These are phyloP conservation scores for Pseudonitzschia multiseries DNA, from an alignment of 108 stramenopile genomes.

Conservation along the genomic window DNA sequence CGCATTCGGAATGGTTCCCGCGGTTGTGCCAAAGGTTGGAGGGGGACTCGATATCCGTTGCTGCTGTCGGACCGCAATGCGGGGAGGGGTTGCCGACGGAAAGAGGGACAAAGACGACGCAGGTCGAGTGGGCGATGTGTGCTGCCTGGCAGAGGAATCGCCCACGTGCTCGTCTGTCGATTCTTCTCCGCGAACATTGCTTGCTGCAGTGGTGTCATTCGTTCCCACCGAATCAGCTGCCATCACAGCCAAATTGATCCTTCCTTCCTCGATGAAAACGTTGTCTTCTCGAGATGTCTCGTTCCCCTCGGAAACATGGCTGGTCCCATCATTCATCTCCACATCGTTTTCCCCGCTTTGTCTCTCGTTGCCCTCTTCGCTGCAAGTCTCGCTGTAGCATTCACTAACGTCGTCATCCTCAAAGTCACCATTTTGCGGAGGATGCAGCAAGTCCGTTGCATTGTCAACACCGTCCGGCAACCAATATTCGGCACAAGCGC, in stretches of 20 bases:
- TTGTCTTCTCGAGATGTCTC: background rate
- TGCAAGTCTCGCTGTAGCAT: background rate
- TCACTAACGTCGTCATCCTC: conserved; percentile 37
- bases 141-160: background rate
- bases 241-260: background rate
- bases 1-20: background rate
- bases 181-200: background rate
- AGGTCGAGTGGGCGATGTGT: background rate
- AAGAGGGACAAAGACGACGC: conserved; percentile 20
- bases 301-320: too few relatives aligned
- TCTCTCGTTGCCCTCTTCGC: background rate
- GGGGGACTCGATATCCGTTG: background rate
- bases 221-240: background rate
- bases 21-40: background rate
- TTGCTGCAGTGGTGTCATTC: background rate
- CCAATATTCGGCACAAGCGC: conserved; percentile 89
- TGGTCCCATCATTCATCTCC: background rate
- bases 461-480: conserved; percentile 74
- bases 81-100: conserved; percentile 37
- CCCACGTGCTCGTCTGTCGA: background rate
- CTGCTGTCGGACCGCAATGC: background rate
- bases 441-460: conserved; percentile 70
- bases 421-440: conserved; percentile 20
- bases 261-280: background rate
- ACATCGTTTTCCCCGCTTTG: background rate